Evolutionary conservation across 2,329 filamentous ascomycete genomes (phyloP), one percentile per base, ranked within the genome.

Genomic region (Phaeosphaeria sp.): DNA sequence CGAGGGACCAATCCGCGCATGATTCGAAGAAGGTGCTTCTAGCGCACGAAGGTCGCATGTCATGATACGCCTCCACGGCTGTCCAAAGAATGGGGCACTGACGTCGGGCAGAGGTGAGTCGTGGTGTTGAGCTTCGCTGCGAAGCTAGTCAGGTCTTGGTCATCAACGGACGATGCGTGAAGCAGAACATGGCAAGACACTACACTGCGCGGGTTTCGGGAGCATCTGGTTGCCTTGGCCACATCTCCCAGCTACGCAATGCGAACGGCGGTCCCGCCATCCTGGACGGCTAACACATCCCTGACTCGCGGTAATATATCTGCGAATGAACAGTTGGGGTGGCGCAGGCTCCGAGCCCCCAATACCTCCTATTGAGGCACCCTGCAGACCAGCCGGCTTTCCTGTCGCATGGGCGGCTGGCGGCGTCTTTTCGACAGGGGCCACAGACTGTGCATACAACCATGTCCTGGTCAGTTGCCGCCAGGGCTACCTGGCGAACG

Each of bases 341-440:
- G 65, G 64, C 62, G 65, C 63, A 53, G 53, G 13, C 18, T 21
- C 33, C 27, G 46, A 24, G 11, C 22, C 25, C 49, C 66, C 60
- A 66, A 65, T 55, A 58, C 65, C 65, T 64, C 60, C 64, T 69
- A 69, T 64, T 67, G 25, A 33, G 51, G 33, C 43, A 56, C 50
- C 49, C 64, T 57, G 55, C 59, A 49, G 53, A 43, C 25, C 33
- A n/a, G 45, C 62, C 57, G 62, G 53, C 48, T 53, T 47, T 47
- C 55, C 53, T 55, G 61, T 56, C 49, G 63, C 63, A 60, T 66
- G 63, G 61, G 57, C 56, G 52, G 50, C 56, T 53, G 60, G 44
- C 60, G 57, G 56, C 62, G 51, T 60, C 59, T 56, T 55, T 48
- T 55, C 42, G 39, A 59, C 65, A 66, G 61, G 66, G 65, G 61